These are phyloP conservation scores for Colletotrichum sp. DNA, from an alignment of 2,329 filamentous ascomycete species.

Conservation along the genomic window DNA sequence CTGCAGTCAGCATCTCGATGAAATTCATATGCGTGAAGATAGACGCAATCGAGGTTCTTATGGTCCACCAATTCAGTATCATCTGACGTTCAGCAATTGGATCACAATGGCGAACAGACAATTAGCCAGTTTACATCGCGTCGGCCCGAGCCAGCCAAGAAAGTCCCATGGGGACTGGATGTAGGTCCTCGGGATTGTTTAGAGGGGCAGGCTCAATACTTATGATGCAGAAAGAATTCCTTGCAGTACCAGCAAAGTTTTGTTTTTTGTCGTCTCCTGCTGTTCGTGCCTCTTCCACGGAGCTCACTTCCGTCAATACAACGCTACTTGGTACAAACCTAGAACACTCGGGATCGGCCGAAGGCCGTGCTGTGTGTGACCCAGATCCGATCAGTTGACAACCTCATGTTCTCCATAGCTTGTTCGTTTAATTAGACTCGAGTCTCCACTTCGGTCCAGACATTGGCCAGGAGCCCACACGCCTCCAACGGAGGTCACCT, in stretches of 20 bases:
- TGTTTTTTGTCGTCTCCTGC: background rate
- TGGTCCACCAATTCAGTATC: background rate
- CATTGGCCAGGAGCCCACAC: background rate
- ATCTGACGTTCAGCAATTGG: background rate
- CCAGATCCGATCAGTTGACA: background rate
- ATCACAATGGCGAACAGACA: too few species aligned
- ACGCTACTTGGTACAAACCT: background rate
- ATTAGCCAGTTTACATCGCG: too few species aligned
- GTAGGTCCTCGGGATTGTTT: background rate
- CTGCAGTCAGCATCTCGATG: background rate
- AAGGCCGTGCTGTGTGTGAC: background rate
- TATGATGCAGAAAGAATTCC: rapidly evolving
- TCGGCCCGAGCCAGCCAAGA: background rate
- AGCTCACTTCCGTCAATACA: rapidly evolving
- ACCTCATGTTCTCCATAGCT: background rate
- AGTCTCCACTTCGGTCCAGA: background rate
- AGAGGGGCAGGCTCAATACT: background rate
- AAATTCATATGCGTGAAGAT: background rate
- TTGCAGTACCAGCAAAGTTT: background rate
- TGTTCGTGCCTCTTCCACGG: background rate
- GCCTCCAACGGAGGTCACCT: background rate
- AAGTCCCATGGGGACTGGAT: background rate
- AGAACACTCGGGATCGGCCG: background rate
- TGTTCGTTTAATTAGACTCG: background rate
- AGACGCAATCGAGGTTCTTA: rapidly evolving